Conservation (phyloP, 2,329 filamentous ascomycete species). For the Alternaria sp. region DNA sequence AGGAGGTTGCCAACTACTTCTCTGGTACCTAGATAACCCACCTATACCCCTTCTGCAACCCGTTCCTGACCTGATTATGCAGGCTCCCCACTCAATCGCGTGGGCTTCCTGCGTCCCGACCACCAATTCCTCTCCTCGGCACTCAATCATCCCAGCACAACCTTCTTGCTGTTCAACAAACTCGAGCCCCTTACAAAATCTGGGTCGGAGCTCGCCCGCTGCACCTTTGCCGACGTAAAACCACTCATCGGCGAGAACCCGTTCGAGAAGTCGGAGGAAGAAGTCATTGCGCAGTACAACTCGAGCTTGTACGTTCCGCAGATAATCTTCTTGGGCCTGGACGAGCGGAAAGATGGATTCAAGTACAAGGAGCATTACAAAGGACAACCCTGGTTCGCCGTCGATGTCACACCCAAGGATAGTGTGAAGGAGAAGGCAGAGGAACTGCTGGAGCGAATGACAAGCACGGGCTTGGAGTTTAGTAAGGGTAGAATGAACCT, state of each 20-base stretch:
- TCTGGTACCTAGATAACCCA: conserved; percentile 53
- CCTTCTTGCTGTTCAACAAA: conserved; percentile 80
- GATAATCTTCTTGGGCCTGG: conserved; percentile 83
- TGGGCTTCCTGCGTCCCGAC: conserved; percentile 78
- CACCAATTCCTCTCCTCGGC: conserved; percentile 72
- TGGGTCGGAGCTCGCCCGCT: conserved; percentile 68
- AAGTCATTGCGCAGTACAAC: conserved; percentile 75
- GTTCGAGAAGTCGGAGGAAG: conserved; percentile 74
- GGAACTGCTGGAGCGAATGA: conserved; percentile 63
- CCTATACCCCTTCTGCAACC: background rate
- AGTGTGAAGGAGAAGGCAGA: conserved; percentile 67
- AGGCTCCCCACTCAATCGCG: conserved; percentile 77
- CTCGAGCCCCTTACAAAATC: conserved; percentile 75
- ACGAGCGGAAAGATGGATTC: conserved; percentile 68
- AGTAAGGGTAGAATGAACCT: conserved; percentile 69
- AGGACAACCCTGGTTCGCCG: conserved; percentile 84
- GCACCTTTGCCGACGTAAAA: conserved; percentile 71
- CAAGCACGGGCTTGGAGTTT: conserved; percentile 69
- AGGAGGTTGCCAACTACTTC: conserved; percentile 84
- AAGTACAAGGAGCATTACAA: conserved; percentile 71
- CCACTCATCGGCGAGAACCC: conserved; percentile 73
- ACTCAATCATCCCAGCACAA: conserved; percentile 67
- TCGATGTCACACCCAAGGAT: conserved; percentile 82
- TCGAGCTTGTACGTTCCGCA: conserved; percentile 71
- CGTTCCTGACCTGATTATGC: conserved; percentile 1